Evolutionary conservation across 306 rosid species (phyloP).

Genomic region (Ochetophila trinervis): DNA sequence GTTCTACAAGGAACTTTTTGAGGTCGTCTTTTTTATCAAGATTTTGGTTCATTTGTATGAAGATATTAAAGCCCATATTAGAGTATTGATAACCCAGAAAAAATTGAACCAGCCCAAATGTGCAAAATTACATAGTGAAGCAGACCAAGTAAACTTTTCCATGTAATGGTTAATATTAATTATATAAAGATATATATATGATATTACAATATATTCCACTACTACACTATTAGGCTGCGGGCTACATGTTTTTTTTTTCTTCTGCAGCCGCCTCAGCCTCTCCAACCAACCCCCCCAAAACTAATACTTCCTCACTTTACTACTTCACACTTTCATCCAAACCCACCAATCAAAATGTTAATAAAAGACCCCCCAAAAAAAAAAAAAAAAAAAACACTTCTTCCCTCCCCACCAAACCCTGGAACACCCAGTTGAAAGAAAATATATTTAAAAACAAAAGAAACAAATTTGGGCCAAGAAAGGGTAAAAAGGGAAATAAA

Average conservation of each 20-base stretch:
- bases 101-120: background rate
- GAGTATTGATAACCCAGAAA: no score
- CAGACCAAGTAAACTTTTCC: background rate
- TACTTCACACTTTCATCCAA: conserved; percentile 16
- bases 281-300: conserved; percentile 16
- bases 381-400: background rate
- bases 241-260: conserved; percentile 49
- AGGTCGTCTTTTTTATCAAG: no score
- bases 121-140: background rate
- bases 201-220: conserved; percentile 24
- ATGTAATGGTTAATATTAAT: conserved; percentile 1
- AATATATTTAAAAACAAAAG: background rate
- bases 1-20: no score
- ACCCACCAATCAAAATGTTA: conserved; percentile 18
- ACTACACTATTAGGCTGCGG: conserved; percentile 50
- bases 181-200: conserved; percentile 18
- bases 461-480: conserved; percentile 25
- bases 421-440: conserved; percentile 39
- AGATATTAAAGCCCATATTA: no score
- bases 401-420: conserved; percentile 28
- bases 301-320: background rate
- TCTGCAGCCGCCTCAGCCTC: conserved; percentile 65
- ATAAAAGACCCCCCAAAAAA: background rate
- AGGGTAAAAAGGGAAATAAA: conserved; percentile 32
- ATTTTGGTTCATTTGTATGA: no score